These are phyloP conservation scores for Xylariaceae sp. DNA, from an alignment of 2,329 filamentous ascomycete species.

Conservation along the genomic window DNA sequence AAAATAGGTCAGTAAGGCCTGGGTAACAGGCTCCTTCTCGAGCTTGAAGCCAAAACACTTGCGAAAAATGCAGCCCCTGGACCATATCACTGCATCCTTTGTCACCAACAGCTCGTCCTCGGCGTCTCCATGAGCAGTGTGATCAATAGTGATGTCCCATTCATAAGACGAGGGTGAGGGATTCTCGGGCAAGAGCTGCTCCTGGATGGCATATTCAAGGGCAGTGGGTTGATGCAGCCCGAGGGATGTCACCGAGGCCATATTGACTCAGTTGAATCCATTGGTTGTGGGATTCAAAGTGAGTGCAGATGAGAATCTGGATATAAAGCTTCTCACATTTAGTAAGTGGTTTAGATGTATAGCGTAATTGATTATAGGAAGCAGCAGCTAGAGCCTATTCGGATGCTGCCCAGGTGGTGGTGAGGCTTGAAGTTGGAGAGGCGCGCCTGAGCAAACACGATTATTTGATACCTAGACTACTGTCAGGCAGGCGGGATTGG, in stretches of 20 bases:
- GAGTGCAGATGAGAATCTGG: not conserved
- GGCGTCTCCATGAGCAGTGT: conserved; percentile 47
- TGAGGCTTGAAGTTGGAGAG: not conserved
- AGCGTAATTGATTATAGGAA: not conserved
- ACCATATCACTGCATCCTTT: conserved; percentile 83
- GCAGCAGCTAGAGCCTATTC: not conserved
- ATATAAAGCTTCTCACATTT: not conserved
- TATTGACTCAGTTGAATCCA: conserved; percentile 49
- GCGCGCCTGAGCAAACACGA: not conserved
- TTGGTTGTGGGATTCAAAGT: conserved; percentile 18
- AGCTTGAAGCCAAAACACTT: conserved; percentile 86
- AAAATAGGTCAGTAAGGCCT: conserved; percentile 87
- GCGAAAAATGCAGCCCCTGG: conserved; percentile 81
- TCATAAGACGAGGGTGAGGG: conserved; percentile 70
- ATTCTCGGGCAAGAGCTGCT: conserved; percentile 75
- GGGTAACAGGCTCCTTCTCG: conserved; percentile 85
- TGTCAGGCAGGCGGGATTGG: too few species aligned
- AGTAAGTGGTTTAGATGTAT: not conserved
- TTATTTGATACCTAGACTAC: too few species aligned
- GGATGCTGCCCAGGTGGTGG: not conserved
- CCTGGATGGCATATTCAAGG: conserved; percentile 81
- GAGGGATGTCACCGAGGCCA: conserved; percentile 91
- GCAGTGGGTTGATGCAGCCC: conserved; percentile 89
- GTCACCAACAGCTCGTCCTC: conserved; percentile 86
- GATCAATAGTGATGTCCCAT: conserved; percentile 70